These are phyloP conservation scores for Elsinoe ampelina DNA, from an alignment of 2,329 filamentous ascomycete species.

Conservation along the genomic window DNA sequence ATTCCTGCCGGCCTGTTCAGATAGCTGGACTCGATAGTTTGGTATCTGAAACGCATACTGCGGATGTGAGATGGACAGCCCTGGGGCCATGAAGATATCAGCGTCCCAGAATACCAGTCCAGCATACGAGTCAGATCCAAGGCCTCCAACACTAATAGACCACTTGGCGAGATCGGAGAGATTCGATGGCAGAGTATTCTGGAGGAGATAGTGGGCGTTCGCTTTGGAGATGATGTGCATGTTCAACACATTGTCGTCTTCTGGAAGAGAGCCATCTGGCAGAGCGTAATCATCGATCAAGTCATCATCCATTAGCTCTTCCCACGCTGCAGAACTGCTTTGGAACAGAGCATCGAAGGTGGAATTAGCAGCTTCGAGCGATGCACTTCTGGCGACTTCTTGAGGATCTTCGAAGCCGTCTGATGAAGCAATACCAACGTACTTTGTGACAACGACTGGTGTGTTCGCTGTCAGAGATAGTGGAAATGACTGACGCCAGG, in stretches of 20 bases:
- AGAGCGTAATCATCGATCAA: constrained; percentile 55
- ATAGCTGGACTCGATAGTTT: constrained; percentile 53
- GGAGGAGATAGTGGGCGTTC: constrained; percentile 49
- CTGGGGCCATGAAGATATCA: constrained; percentile 60
- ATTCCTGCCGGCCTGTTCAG: constrained; percentile 28
- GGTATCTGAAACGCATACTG: constrained; percentile 53
- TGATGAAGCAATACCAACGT: constrained; percentile 56
- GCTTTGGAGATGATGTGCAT: constrained; percentile 46
- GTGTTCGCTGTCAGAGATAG: constrained; percentile 46
- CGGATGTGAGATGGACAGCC: constrained; percentile 55
- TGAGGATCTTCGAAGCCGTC: constrained; percentile 57
- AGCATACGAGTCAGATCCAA: constrained; percentile 58
- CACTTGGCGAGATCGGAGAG: constrained; percentile 42
- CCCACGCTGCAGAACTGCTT: constrained; percentile 55
- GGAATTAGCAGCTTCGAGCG: constrained; percentile 37
- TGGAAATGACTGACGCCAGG: constrained; percentile 52
- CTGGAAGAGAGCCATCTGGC: constrained; percentile 47
- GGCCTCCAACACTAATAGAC: constrained; percentile 59
- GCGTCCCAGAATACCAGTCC: constrained; percentile 59
- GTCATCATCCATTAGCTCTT: constrained; percentile 48
- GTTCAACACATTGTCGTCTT: constrained; percentile 48
- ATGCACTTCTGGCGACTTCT: constrained; percentile 46
- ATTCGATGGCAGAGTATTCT: constrained; percentile 46
- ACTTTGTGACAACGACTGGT: constrained; percentile 53
- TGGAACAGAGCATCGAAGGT: constrained; percentile 49